Conservation (phyloP, 495 filamentous ascomycete species). For the Penicillium waksmanii region DNA sequence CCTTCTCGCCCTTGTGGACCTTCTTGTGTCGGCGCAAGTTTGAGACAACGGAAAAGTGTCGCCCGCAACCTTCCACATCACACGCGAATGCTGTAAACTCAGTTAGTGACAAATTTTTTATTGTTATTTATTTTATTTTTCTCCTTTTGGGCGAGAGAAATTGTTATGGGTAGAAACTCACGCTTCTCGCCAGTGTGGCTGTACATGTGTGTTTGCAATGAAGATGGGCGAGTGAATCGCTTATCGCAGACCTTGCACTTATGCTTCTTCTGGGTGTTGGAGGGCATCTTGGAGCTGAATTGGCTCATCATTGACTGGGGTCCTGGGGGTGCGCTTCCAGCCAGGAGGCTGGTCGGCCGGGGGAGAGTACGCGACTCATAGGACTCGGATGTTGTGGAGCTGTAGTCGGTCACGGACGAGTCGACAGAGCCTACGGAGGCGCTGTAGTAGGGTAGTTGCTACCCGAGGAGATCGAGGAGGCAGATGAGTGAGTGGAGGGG, state of each 20-base stretch:
- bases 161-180: conserved; percentile 50
- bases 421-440: conserved; percentile 78
- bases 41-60: conserved; percentile 97
- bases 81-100: conserved; percentile 76
- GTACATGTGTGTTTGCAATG: conserved; percentile 97
- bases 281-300: conserved; percentile 96
- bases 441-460: conserved; percentile 76
- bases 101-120: no score
- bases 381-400: conserved; percentile 81
- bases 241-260: conserved; percentile 99
- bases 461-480: conserved; percentile 89
- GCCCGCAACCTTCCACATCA: conserved; percentile 92
- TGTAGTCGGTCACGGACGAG: conserved; percentile 93
- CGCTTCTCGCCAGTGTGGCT: conserved; percentile 99
- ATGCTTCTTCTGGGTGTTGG: conserved; percentile 98
- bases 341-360: conserved; percentile 71
- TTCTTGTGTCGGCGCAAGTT: conserved; percentile 95
- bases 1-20: conserved; percentile 86
- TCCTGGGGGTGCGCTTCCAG: conserved; percentile 70
- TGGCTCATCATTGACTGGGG: conserved; percentile 98
- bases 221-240: conserved; percentile 95
- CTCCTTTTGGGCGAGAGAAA: no score
- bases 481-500: conserved; percentile 87
- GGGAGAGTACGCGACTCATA: conserved; percentile 89
- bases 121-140: no score